phyloP scores from a whole-genome alignment of 129 eudicot genomes.

The Helichrysum umbraculigerum region DNA sequence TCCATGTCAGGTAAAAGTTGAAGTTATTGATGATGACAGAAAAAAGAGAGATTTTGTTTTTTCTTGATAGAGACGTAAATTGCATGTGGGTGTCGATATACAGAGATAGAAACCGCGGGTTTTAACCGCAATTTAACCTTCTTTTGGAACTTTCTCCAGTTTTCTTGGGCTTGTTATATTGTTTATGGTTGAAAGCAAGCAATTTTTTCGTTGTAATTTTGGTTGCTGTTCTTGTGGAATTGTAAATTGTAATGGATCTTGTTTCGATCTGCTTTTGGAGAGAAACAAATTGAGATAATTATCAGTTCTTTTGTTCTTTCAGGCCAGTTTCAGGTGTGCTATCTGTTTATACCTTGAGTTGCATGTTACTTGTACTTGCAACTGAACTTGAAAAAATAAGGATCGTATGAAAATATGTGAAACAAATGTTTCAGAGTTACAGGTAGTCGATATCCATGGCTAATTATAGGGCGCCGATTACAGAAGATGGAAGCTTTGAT shows the following conservation, averaged over 20 bases:
- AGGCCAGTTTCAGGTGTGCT: not conserved
- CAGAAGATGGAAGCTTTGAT: not conserved
- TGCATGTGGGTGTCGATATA: conserved; percentile 31
- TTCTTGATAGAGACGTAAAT: conserved; percentile 24
- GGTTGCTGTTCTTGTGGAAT: conserved; percentile 28
- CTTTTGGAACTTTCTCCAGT: conserved; percentile 8
- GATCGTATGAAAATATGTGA: not conserved
- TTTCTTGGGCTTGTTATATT: conserved; percentile 37
- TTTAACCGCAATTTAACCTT: not conserved
- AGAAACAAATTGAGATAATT: conserved; percentile 26
- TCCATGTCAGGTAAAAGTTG: conserved; percentile 35
- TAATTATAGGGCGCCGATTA: not conserved
- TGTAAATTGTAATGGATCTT: conserved; percentile 53
- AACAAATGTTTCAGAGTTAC: not conserved
- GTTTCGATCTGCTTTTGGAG: conserved; percentile 26
- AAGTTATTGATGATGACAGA: conserved; percentile 31
- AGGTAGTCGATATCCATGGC: not conserved
- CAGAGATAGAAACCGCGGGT: conserved; percentile 30
- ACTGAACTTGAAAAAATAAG: not conserved
- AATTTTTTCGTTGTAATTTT: conserved; percentile 31
- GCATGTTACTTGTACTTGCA: not conserved
- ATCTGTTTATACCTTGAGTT: not conserved
- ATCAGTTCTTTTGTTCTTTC: conserved; percentile 14
- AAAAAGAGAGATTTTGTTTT: conserved; percentile 31
- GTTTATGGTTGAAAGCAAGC: conserved; percentile 34